Evolutionary conservation across 192 early-diverging fungal genomes (phyloP).

Genomic region (Linnemannia schmuckeri): DNA sequence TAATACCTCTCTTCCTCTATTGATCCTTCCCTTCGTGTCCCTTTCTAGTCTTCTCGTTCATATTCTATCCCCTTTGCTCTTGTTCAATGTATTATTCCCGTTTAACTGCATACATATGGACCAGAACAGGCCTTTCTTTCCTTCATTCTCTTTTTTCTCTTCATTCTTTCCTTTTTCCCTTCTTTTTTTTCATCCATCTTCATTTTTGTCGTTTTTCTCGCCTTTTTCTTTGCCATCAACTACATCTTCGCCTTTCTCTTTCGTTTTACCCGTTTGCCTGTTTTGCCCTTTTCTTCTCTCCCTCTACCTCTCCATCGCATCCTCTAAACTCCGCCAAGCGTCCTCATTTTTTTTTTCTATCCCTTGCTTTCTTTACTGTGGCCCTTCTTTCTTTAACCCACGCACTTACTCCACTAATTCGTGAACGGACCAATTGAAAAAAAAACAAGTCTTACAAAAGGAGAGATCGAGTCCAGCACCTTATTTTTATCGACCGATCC

Average conservation of each 20-base stretch:
- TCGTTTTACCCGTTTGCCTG: not conserved
- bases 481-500: not conserved
- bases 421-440: not conserved
- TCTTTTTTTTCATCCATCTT: not conserved
- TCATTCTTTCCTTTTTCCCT: not conserved
- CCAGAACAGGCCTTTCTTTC: too few relatives aligned
- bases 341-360: not conserved
- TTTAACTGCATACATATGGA: too few relatives aligned
- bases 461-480: not conserved
- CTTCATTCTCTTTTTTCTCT: too few relatives aligned
- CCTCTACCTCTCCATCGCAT: not conserved
- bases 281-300: not conserved
- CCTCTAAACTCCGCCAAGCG: not conserved
- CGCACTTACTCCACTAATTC: not conserved
- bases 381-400: not conserved
- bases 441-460: not conserved
- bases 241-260: not conserved
- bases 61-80: too few relatives aligned
- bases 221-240: not conserved
- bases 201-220: not conserved
- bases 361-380: not conserved
- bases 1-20: not conserved
- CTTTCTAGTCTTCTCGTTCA: not conserved
- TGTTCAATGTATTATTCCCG: too few relatives aligned
- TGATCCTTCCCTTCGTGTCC: not conserved